These are phyloP conservation scores for Colletotrichum graminicola DNA, from an alignment of 2,329 filamentous ascomycete genomes.

Conservation along the genomic window DNA sequence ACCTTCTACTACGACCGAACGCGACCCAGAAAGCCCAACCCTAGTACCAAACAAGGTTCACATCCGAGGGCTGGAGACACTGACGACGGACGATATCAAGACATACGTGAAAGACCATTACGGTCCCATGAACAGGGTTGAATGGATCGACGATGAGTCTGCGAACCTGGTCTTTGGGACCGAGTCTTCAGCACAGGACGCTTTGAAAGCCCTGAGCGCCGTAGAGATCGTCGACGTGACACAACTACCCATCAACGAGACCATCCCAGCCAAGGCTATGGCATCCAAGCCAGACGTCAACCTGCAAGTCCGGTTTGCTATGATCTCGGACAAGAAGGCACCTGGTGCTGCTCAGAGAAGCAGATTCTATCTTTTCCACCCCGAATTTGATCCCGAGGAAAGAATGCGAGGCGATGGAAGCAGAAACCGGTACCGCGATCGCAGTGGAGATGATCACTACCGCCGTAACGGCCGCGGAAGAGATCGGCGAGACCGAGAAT, in stretches of 20 bases:
- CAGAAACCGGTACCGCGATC: slow-evolving; percentile 74
- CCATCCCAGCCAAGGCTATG: slow-evolving; percentile 77
- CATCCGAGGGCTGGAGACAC: slow-evolving; percentile 82
- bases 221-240: slow-evolving; percentile 66
- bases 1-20: slow-evolving; percentile 4
- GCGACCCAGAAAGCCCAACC: slow-evolving; percentile 18
- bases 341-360: slow-evolving; percentile 83
- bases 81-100: slow-evolving; percentile 85
- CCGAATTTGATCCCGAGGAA: slow-evolving; percentile 87
- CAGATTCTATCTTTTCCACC: slow-evolving; percentile 92
- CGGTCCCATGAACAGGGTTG: slow-evolving; percentile 71
- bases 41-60: slow-evolving; percentile 74
- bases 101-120: slow-evolving; percentile 79
- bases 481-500: slow-evolving; percentile 58
- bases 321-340: slow-evolving; percentile 83
- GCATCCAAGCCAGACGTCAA: slow-evolving; percentile 75
- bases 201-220: slow-evolving; percentile 65
- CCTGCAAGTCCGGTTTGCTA: slow-evolving; percentile 80
- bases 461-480: slow-evolving; percentile 55
- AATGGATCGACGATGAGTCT: slow-evolving; percentile 96
- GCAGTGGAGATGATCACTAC: slow-evolving; percentile 56
- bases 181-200: slow-evolving; percentile 64
- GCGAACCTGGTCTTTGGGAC: slow-evolving; percentile 85
- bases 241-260: slow-evolving; percentile 70
- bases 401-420: slow-evolving; percentile 69